Base-by-base conservation (phyloP, 129 eudicot genomes). In the Saussurea involucrata region DNA sequence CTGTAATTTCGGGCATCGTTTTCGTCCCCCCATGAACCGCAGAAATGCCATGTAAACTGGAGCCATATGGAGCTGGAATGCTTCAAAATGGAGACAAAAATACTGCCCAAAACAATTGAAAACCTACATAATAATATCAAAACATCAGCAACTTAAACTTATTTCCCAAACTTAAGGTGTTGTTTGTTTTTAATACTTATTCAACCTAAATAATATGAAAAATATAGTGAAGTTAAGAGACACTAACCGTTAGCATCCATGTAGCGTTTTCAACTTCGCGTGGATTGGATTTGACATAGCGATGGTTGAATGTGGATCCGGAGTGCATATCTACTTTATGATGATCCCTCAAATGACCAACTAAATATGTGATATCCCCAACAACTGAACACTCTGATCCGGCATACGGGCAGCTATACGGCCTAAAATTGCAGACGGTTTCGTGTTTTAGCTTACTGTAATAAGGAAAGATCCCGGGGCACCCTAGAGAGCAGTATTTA, bases 21-120 rank as follows among this genome's bases (percentile, higher is more conserved):
- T 24, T 89, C 95, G 8, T 89, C 95, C 1, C 1, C 95, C 95
- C 95, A 89, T 89, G 74, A 82, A 89, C 53, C 95, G 82, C 2
- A 89, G 83, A 70, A 89, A 89, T 13, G 90, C 90, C 89, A 89
- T 86, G 63, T 88, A 89, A 25, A 89, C 90, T 25, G 90, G 93
- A 20, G 90, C 87, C 83, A 82, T 76, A 11, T 90, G 82, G 0
- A 89, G 87, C 74, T 86, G 93, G 64, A 89, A 89, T 1, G 88
- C 89, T 74, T 88, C 89, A 17, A 88, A 88, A 83, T 88, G 89
- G 63, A 88, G 92, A 68, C 92, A 88, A 68, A 88, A 88, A n/a
- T 88, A 88, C 72, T 85, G 84, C 3, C 92, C 92, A 37, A 88
- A 88, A 68, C 90, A 88, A 76, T 84, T 55, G 90, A 88, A 88